Base-by-base conservation (phyloP, 2,329 filamentous ascomycete species). In the Penicillium brevicompactum region DNA sequence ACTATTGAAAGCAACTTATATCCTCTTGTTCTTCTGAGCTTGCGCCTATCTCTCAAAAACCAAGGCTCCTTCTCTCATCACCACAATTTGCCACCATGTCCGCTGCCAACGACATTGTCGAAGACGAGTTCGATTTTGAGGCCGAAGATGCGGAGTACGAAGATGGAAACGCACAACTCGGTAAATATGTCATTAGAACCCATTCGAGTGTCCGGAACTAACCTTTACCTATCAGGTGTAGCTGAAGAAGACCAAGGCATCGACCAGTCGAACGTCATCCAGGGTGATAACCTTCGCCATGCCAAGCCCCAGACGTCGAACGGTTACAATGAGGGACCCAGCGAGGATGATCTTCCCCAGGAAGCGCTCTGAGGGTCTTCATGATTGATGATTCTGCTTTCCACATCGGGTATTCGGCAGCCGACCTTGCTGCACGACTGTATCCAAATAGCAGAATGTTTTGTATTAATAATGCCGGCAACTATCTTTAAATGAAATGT, bases 281-380 rank as follows among this genome's bases (percentile, higher is more conserved):
- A 30, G n/a, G 67, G 62, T 11, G 60, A 65, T 24, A 58, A 60
- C 11, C 56, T 64, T 13, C 66, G 66, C 21, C 66, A 67, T 44
- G 56, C 62, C 9, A 65, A 67, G 50, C 66, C 66, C 16, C 49
- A 37, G 44, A 61, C 61, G 16, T 9, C 21, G 3, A 60, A 61
- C 21, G 47, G 49, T 37, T 69, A 70, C 45, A 64, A 49, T 16
- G 64, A 68, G 43, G 66, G 67, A 0, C 62, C 59, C 2, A 58
- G 41, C 11, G 66, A 68, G 40, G 58, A 62, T 34, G 67, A 69
- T 8, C 21, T 68, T 27, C 65, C 67, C 6, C 34, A 37, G 13
- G 31, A 34, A 14, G 31, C 31, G 24, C 3, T 27, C 24, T 27
- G 24, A 27, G 24, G 5, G 24, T 1, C 8, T 6, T 27, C 24